phyloP scores from a whole-genome alignment of 1,139 yeast genomes.

The Blastobotrys capitulatus region DNA sequence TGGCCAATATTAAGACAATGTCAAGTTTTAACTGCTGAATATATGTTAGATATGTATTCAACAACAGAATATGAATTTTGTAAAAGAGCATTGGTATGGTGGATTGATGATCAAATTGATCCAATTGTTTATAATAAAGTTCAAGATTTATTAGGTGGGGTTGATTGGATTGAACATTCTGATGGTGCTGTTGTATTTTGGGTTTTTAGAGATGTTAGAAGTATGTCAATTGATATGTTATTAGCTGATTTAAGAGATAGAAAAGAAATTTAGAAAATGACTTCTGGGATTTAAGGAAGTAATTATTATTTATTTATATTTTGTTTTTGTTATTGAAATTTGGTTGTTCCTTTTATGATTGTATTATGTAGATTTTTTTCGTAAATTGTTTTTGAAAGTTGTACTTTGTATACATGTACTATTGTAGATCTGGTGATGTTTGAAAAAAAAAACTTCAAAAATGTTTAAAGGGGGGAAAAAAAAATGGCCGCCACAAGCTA shows the following conservation, averaged over 20 bases:
- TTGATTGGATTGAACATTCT: conserved; percentile 20
- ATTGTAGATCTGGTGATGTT: too few relatives aligned
- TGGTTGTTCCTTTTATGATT: too few relatives aligned
- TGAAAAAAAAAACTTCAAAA: too few relatives aligned
- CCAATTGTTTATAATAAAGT: conserved; percentile 15
- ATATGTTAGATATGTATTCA: conserved; percentile 17
- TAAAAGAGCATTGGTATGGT: conserved; percentile 20
- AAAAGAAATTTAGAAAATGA: not conserved
- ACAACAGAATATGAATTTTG: conserved; percentile 20
- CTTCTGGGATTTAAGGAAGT: too few relatives aligned
- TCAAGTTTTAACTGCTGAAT: conserved; percentile 17
- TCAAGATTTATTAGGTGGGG: conserved; percentile 15
- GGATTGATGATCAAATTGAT: conserved; percentile 16
- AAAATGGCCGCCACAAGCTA: too few relatives aligned
- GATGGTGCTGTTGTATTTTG: conserved; percentile 23
- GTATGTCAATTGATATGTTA: conserved; percentile 20
- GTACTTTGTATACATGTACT: too few relatives aligned
- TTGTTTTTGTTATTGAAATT: not conserved
- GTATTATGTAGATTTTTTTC: too few relatives aligned
- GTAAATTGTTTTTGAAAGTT: too few relatives aligned
- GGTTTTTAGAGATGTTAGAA: conserved; percentile 21
- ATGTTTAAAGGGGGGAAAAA: too few relatives aligned
- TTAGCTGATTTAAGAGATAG: conserved; percentile 10
- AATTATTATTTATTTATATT: not conserved
- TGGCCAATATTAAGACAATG: conserved; percentile 21